These are phyloP conservation scores for Plectosphaerella sp. DNA, from an alignment of 2,329 filamentous ascomycete genomes.

Conservation along the genomic window DNA sequence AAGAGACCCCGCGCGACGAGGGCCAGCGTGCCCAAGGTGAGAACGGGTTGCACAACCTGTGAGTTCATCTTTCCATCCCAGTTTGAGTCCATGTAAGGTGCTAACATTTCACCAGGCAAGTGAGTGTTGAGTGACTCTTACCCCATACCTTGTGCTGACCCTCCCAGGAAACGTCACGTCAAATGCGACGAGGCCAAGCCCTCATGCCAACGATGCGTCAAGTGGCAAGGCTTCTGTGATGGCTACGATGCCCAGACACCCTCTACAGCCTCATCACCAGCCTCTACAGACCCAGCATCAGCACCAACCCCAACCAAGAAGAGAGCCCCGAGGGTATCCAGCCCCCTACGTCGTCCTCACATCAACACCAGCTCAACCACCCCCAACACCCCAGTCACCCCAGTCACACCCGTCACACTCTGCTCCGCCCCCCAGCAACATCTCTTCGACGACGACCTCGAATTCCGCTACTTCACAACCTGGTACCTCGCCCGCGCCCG, in stretches of 20 bases:
- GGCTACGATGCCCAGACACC: constrained; percentile 17
- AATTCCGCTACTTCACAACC: constrained; percentile 20
- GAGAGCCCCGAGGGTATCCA: too few species aligned
- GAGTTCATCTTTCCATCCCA: constrained; percentile 9
- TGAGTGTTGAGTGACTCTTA: constrained; percentile 9
- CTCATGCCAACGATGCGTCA: constrained; percentile 26
- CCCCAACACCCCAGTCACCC: too few species aligned
- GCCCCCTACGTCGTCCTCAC: too few species aligned
- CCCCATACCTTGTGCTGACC: neutral
- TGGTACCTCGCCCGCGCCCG: constrained; percentile 16
- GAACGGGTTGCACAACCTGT: constrained; percentile 26
- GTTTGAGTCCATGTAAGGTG: neutral
- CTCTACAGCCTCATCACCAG: neutral
- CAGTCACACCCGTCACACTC: neutral
- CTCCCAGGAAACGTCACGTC: constrained; percentile 23
- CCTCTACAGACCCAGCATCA: neutral
- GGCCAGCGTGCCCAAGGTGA: constrained; percentile 24
- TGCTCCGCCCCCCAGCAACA: neutral
- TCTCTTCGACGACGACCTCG: constrained; percentile 12
- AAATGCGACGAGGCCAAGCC: constrained; percentile 31
- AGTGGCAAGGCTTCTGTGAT: constrained; percentile 27
- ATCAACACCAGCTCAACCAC: neutral
- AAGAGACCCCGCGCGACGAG: constrained; percentile 23
- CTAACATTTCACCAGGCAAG: constrained; percentile 17
- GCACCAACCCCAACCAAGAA: too few species aligned